A percentile compares a stretch with the other conserved stretches of the same genome.
Conservation (phyloP, 1,284 basidiomycete genomes). For the Limonomyces culmigenus region DNA sequence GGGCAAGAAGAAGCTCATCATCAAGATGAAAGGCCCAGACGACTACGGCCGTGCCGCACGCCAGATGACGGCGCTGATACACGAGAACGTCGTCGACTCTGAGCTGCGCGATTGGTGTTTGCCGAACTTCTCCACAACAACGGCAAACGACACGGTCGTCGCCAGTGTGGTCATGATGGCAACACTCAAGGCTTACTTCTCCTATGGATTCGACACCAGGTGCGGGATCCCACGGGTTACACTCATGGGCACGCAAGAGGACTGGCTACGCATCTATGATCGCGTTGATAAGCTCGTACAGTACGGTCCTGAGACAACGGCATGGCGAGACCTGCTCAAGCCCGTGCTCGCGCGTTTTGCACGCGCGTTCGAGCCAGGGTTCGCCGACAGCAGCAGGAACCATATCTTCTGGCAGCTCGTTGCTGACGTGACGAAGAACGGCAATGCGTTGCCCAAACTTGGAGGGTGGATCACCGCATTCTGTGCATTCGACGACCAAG, state of each 20-base stretch:
- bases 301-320: slow-evolving; percentile 16
- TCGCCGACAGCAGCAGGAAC: slow-evolving; percentile 8
- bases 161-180: slow-evolving; percentile 28
- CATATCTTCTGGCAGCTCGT: slow-evolving; percentile 20
- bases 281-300: slow-evolving; percentile 18
- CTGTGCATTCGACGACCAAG: slow-evolving; percentile 17
- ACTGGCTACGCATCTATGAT: slow-evolving; percentile 17
- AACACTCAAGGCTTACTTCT: slow-evolving; percentile 22
- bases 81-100: slow-evolving; percentile 19
- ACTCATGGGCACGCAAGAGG: slow-evolving; percentile 20
- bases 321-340: slow-evolving; percentile 18
- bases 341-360: slow-evolving; percentile 20
- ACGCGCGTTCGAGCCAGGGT: slow-evolving; percentile 14
- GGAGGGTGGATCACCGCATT: slow-evolving; percentile 23
- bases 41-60: slow-evolving; percentile 17
- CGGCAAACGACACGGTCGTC: slow-evolving; percentile 19
- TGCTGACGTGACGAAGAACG: slow-evolving; percentile 7
- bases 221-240: slow-evolving; percentile 33
- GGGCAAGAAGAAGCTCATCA: slow-evolving; percentile 16
- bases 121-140: slow-evolving; percentile 30
- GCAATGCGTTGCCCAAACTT: slow-evolving; percentile 11
- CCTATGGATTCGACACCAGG: slow-evolving; percentile 12
- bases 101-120: slow-evolving; percentile 22
- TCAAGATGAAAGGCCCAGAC: slow-evolving; percentile 12
- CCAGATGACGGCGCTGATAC: slow-evolving; percentile 18